Evolutionary conservation across 2,329 filamentous ascomycete genomes (phyloP).

Genomic region (Aureobasidium sp.): DNA sequence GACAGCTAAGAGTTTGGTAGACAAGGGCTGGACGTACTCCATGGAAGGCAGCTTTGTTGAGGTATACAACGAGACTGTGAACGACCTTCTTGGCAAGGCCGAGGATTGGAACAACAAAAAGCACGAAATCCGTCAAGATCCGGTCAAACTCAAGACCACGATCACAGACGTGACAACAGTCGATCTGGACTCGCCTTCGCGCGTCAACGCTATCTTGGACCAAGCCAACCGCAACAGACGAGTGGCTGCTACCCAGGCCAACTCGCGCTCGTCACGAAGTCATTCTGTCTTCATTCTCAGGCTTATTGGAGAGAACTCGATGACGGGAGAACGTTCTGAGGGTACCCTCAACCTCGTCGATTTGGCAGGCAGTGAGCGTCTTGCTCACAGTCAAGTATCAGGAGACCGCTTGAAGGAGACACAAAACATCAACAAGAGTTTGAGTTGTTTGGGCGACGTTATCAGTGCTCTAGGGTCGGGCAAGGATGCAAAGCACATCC

Average conservation of each 20-base stretch:
- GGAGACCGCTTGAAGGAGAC: slow-evolving; percentile 87
- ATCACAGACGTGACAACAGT: slow-evolving; percentile 75
- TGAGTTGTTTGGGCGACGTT: slow-evolving; percentile 88
- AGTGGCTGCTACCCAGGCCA: slow-evolving; percentile 94
- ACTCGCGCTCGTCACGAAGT: slow-evolving; percentile 86
- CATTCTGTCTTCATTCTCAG: slow-evolving; percentile 93
- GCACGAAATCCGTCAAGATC: slow-evolving; percentile 82
- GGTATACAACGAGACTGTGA: slow-evolving; percentile 95
- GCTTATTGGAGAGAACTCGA: slow-evolving; percentile 55
- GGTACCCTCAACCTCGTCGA: slow-evolving; percentile 94
- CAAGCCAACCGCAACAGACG: slow-evolving; percentile 79
- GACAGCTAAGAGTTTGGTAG: slow-evolving; percentile 70
- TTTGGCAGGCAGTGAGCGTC: slow-evolving; percentile 81
- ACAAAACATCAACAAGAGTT: slow-evolving; percentile 91
- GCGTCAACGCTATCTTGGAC: slow-evolving; percentile 69
- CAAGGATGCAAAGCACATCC: slow-evolving; percentile 64
- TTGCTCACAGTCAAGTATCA: slow-evolving; percentile 78
- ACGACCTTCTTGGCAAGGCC: slow-evolving; percentile 71
- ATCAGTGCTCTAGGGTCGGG: slow-evolving; percentile 85
- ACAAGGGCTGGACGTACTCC: slow-evolving; percentile 88
- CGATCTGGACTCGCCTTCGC: slow-evolving; percentile 65
- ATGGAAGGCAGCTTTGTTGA: slow-evolving; percentile 96
- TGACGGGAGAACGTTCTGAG: slow-evolving; percentile 76
- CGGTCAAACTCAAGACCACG: slow-evolving; percentile 68
- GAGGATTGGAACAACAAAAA: slow-evolving; percentile 70